These are phyloP conservation scores for Colletotrichum shisoi DNA, from an alignment of 2,329 filamentous ascomycete species.

Conservation along the genomic window DNA sequence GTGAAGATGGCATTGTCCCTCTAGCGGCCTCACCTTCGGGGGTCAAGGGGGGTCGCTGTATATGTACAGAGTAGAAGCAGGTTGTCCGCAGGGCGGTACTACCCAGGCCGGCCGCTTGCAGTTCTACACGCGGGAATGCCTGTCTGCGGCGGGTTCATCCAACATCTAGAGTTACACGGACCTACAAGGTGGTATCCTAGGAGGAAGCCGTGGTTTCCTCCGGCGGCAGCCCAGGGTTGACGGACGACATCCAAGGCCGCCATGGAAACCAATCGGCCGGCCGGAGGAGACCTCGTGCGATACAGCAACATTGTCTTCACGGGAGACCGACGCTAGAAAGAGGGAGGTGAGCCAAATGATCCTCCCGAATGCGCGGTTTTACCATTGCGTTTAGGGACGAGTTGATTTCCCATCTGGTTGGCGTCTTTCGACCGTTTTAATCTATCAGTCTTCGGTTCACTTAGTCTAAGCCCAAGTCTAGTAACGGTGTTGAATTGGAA, in stretches of 20 bases:
- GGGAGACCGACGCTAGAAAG: background rate
- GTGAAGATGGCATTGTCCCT: background rate
- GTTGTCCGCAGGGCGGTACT: background rate
- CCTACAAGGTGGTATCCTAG: background rate
- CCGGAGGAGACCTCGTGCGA: conserved; percentile 8
- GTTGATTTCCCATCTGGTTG: conserved; percentile 9
- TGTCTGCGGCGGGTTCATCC: conserved; percentile 19
- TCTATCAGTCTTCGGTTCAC: background rate
- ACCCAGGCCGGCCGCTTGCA: background rate
- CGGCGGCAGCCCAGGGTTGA: background rate
- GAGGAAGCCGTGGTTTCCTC: conserved; percentile 12
- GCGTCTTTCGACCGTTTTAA: conserved; percentile 2
- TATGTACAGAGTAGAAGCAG: background rate
- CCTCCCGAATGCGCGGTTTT: conserved; percentile 10
- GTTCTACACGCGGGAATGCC: background rate
- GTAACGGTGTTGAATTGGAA: too few species aligned
- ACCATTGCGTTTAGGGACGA: background rate
- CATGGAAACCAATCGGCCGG: conserved; percentile 17
- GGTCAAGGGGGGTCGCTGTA: background rate
- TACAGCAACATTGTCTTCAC: background rate
- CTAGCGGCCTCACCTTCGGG: background rate
- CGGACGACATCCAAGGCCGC: conserved; percentile 1
- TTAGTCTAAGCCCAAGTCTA: background rate
- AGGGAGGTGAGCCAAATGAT: conserved; percentile 25
- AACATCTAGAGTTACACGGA: conserved; percentile 11